A percentile compares a stretch with the other conserved stretches of the same genome.
These are phyloP conservation scores for Ophiorrhiza pumila DNA, from an alignment of 257 asterid genomes.

Conservation along the genomic window DNA sequence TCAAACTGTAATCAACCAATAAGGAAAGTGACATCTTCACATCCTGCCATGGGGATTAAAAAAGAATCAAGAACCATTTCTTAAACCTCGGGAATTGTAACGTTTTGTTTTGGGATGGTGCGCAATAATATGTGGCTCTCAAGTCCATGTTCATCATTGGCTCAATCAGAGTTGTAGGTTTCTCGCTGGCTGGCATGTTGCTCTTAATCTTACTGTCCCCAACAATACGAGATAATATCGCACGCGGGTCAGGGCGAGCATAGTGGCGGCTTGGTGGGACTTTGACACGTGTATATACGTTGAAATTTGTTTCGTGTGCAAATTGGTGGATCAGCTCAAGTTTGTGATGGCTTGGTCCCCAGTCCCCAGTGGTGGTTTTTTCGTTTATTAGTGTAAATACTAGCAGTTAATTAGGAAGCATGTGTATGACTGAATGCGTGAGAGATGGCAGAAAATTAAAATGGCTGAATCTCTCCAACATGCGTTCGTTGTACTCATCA, in stretches of 20 bases:
- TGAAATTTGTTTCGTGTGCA: background rate
- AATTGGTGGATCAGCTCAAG: slow-evolving; percentile 4
- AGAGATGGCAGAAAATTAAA: background rate
- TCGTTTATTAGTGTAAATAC: background rate
- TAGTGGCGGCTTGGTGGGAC: slow-evolving; percentile 1
- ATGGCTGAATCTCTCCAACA: background rate
- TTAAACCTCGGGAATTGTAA: background rate
- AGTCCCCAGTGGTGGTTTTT: background rate
- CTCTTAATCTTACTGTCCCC: background rate
- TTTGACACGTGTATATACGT: slow-evolving; percentile 17
- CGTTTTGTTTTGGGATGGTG: slow-evolving; percentile 4
- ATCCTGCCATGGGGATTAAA: slow-evolving; percentile 1
- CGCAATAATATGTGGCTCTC: slow-evolving; percentile 15
- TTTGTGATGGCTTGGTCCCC: background rate
- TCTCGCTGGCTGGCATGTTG: background rate
- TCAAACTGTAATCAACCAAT: slow-evolving; percentile 17
- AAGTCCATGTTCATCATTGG: slow-evolving; percentile 5
- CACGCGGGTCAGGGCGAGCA: slow-evolving; percentile 13
- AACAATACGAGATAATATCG: background rate
- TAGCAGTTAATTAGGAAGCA: background rate
- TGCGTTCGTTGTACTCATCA: background rate
- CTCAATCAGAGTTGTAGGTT: background rate
- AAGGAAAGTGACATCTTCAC: too few species aligned
- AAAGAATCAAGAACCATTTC: background rate
- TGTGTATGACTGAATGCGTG: background rate